Evolutionary conservation across 108 stramenopile genomes (phyloP).

Genomic region (Skeletonema costatum): DNA sequence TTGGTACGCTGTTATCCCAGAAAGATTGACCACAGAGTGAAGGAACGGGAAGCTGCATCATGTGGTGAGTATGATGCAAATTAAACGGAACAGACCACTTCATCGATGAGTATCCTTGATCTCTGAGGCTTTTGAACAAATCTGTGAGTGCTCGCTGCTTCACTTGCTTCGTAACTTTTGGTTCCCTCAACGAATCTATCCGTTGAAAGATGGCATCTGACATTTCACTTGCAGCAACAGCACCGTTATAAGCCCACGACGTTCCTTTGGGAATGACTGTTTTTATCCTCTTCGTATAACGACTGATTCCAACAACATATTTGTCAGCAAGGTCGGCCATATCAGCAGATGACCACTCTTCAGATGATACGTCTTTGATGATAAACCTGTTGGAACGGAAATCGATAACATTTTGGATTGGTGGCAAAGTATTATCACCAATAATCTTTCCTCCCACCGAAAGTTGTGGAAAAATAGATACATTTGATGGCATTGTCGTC

Average conservation of each 20-base stretch:
- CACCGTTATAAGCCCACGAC: slow-evolving; percentile 50
- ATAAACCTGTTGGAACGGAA: neutral
- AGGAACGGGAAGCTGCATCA: slow-evolving; percentile 73
- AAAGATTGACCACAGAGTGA: slow-evolving; percentile 2
- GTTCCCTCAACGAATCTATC: slow-evolving; percentile 69
- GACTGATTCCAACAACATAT: slow-evolving; percentile 40
- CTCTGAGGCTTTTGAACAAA: slow-evolving; percentile 83
- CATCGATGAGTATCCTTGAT: slow-evolving; percentile 65
- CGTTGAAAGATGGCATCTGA: slow-evolving; percentile 83
- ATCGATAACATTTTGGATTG: slow-evolving; percentile 5
- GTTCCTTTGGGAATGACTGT: slow-evolving; percentile 21
- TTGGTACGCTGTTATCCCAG: neutral
- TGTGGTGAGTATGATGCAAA: slow-evolving; percentile 56
- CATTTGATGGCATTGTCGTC: slow-evolving; percentile 30
- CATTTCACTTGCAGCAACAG: slow-evolving; percentile 54
- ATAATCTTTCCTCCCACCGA: slow-evolving; percentile 32
- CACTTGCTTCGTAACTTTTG: slow-evolving; percentile 81
- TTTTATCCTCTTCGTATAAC: slow-evolving; percentile 66
- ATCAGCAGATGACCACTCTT: slow-evolving; percentile 33
- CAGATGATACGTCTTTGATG: slow-evolving; percentile 7
- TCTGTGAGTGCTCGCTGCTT: slow-evolving; percentile 94
- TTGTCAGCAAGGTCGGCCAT: slow-evolving; percentile 35
- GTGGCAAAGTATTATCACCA: slow-evolving; percentile 22
- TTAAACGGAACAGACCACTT: slow-evolving; percentile 78
- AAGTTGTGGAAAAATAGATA: slow-evolving; percentile 33